Base-by-base conservation (phyloP, 257 asterid species). In the Solanum infundibuliforme region DNA sequence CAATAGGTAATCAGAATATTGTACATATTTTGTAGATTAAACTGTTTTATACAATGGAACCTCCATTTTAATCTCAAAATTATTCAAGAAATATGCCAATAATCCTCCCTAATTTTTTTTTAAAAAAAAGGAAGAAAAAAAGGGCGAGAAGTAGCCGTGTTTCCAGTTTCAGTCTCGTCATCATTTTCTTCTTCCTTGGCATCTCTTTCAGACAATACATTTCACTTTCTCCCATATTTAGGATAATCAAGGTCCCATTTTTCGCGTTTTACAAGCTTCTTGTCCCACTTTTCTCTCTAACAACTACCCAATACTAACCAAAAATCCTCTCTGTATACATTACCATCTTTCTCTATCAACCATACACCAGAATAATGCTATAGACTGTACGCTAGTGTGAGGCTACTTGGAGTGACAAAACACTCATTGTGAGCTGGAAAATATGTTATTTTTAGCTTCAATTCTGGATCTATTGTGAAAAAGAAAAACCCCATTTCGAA, bases 381-480 rank as follows among this genome's bases (percentile, higher is more conserved):
- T 69, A 14, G 6, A 69, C 60, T 39, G 52, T n/a, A 77, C 36
- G n/a, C 84, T 12, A 77, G 62, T 77, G 84, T 41, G 84, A 25
- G 23, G 62, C 38, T n/a, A 41, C 60, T 76, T 75, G 21, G 82
- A 36, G 55, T 32, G 23, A 13, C 5, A 23, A 23, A 23, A 75
- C 60, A 39, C 38, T 4, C 38, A 41, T 79, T 41, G 41, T 48
- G 38, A 16, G 85, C 85, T 81, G 39, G 21, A 79, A 87, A 55
- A 60, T 74, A 87, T 91, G 89, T 85, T 55, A 58, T 38, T 89
- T 85, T 69, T 89, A 79, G 91, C 89, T 86, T 88, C 72, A 81
- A 41, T 91, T 90, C 83, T 88, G 93, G 95, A 93, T 95, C 98
- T 92, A 25, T 48, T 31, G 16, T 25, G 12, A 60, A 27, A 79